These are phyloP conservation scores for Exophiala spinifera DNA, from an alignment of 2,329 filamentous ascomycete genomes.

Conservation along the genomic window DNA sequence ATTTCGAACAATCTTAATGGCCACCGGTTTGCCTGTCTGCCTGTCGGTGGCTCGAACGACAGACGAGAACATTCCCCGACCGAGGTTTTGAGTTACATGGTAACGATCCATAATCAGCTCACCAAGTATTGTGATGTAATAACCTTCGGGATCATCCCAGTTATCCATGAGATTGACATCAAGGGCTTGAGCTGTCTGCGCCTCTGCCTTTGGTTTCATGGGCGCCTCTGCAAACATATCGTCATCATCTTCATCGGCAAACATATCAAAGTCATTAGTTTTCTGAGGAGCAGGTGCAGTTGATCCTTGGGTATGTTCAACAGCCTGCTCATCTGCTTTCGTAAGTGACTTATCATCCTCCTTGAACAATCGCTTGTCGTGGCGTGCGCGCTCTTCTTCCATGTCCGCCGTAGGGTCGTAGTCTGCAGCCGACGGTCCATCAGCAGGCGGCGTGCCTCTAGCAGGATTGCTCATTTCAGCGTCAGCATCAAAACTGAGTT, in stretches of 20 bases:
- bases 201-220: slow-evolving; percentile 48
- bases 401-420: slow-evolving; percentile 88
- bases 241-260: slow-evolving; percentile 64
- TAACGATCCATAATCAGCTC: slow-evolving; percentile 88
- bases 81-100: slow-evolving; percentile 80
- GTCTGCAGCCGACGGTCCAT: slow-evolving; percentile 86
- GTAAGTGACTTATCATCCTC: slow-evolving; percentile 53
- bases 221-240: slow-evolving; percentile 83
- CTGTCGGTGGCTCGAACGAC: slow-evolving; percentile 86
- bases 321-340: slow-evolving; percentile 58
- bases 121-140: slow-evolving; percentile 91
- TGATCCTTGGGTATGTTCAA: slow-evolving; percentile 39
- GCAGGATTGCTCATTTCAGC: slow-evolving; percentile 63
- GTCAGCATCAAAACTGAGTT: slow-evolving; percentile 64
- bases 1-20: slow-evolving; percentile 96
- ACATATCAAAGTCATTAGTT: slow-evolving; percentile 61
- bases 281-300: slow-evolving; percentile 40
- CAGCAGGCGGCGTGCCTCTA: slow-evolving; percentile 41
- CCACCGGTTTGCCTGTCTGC: slow-evolving; percentile 71
- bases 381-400: slow-evolving; percentile 73
- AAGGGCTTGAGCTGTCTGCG: slow-evolving; percentile 55
- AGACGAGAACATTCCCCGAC: slow-evolving; percentile 93
- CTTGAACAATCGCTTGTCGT: slow-evolving; percentile 62
- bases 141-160: slow-evolving; percentile 89
- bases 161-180: slow-evolving; percentile 81